Base-by-base conservation (phyloP, 73 alveolate genomes). In the Paramecium sexaurelia region DNA sequence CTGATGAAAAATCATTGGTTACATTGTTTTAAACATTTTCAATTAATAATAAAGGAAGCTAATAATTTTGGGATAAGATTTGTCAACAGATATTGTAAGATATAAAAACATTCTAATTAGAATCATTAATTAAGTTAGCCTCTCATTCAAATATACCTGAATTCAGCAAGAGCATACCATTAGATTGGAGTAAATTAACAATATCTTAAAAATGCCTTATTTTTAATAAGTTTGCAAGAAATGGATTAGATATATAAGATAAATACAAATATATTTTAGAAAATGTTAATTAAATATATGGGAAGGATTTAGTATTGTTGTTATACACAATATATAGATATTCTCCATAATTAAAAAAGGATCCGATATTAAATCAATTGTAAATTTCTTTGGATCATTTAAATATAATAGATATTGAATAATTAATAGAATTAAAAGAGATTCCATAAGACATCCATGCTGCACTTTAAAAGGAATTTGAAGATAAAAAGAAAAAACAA, bases 1-100 rank as follows among this genome's bases (percentile, higher is more conserved):
- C 86, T 6, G 86, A 71, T 71, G 86, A 71, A 24, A 71, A 71
- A 71, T 71, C 86, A 13, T 29, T 71, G 4, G 86, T 71, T n/a
- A 71, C 86, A 13, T 71, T 71, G 27, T 71, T 35, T 71, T 71
- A 71, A 71, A 71, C 86, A 15, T 71, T 71, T 22, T 71, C 86
- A 4, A 27, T 71, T 0, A 32, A 71, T 37, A 71, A 37, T 27
- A 71, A 37, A 13, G 86, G 56, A 3, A 35, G 57, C 5, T 19
- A 71, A 40, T 7, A 13, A 7, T 35, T 71, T 71, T 71, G 55
- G 56, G 51, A 71, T 1, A 71, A 71, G 27, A 27, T 71, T 27
- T 27, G 35, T 33, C 3, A 6, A 33, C 22, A 35, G 32, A 71
- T 71, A 35, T 36, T 71, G 32, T 11, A 71, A 36, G 55, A 71